These are phyloP conservation scores for Rhodomyrtus psidioides DNA, from an alignment of 441 rosid species.

Conservation along the genomic window DNA sequence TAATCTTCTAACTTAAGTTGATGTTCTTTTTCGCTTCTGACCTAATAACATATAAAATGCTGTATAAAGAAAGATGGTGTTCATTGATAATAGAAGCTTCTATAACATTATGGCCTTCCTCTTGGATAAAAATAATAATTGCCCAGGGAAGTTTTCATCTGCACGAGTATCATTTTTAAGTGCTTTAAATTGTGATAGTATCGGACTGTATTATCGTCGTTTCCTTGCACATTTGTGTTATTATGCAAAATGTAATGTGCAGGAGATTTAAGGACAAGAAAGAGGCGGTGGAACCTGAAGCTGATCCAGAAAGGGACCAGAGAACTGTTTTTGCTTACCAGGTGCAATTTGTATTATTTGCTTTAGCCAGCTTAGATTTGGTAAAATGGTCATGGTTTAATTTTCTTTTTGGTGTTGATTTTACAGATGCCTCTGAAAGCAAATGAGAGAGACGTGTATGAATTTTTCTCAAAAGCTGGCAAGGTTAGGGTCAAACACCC, in stretches of 20 bases:
- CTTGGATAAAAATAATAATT: neutral
- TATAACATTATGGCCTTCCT: neutral
- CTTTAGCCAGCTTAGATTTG: neutral
- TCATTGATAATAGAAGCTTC: neutral
- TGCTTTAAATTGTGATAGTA: neutral
- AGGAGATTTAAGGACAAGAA: conserved; percentile 81
- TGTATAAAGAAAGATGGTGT: neutral
- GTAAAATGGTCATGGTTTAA: neutral
- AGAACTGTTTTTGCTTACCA: conserved; percentile 95
- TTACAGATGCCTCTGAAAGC: conserved; percentile 92
- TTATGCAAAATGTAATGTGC: conserved; percentile 2
- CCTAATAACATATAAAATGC: neutral
- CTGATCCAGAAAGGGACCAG: conserved; percentile 96
- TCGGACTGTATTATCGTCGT: neutral
- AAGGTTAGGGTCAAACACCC: conserved; percentile 47
- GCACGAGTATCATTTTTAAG: neutral
- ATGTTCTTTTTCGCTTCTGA: neutral
- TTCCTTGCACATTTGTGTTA: neutral
- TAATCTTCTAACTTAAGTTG: neutral
- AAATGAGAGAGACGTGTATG: conserved; percentile 83
- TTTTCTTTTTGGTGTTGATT: neutral
- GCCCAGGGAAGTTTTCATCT: neutral
- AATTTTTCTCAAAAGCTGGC: conserved; percentile 91
- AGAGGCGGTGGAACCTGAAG: conserved; percentile 70
- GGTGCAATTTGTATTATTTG: conserved; percentile 24